phyloP scores from a whole-genome alignment of 108 stramenopile genomes.

The Skeletonema potamos region DNA sequence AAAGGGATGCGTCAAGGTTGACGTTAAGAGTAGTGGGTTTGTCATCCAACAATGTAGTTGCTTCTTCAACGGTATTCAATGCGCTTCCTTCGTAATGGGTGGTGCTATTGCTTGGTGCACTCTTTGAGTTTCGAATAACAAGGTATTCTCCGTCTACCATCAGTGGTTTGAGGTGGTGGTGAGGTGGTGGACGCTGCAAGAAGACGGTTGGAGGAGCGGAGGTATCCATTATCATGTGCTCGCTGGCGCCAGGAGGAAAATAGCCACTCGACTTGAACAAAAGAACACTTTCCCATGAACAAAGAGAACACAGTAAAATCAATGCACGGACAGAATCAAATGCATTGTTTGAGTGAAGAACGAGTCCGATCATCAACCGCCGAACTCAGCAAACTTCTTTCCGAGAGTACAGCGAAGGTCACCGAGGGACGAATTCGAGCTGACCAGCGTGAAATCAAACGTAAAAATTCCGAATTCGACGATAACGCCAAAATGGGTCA shows the following conservation, averaged over 20 bases:
- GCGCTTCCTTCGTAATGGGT: not conserved
- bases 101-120: not conserved
- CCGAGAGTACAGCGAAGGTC: slow-evolving; percentile 13
- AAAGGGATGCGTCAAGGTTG: not conserved
- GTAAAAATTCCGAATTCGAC: slow-evolving; percentile 1
- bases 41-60: not conserved
- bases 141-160: not conserved
- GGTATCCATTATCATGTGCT: no score
- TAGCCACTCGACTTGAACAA: no score
- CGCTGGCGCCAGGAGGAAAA: no score
- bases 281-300: no score
- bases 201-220: no score
- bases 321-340: not conserved
- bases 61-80: not conserved
- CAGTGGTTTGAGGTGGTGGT: not conserved
- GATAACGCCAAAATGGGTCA: slow-evolving; percentile 13
- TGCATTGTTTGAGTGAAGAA: slow-evolving; percentile 8
- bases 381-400: slow-evolving; percentile 11
- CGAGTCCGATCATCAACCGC: slow-evolving; percentile 16
- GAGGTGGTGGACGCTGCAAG: no score
- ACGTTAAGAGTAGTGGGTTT: not conserved
- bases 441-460: slow-evolving; percentile 28
- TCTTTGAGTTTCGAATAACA: not conserved
- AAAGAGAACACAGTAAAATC: not conserved
- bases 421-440: slow-evolving; percentile 1